Base-by-base conservation (phyloP, 2,329 filamentous ascomycete genomes). In the Pseudocercospora macadamiae region DNA sequence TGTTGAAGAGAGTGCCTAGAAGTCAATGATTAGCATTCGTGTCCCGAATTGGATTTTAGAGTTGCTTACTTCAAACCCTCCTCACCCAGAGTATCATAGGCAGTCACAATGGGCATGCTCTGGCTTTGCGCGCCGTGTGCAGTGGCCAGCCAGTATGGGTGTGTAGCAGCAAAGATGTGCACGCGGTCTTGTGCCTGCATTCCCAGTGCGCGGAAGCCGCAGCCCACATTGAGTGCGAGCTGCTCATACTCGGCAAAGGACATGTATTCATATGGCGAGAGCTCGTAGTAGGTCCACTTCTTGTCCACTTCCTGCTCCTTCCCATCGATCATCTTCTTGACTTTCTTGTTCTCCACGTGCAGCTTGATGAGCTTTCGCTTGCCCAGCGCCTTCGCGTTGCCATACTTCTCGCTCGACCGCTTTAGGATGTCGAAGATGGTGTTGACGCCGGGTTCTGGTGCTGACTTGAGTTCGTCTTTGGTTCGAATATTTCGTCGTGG, bases 51-150 rank as follows among this genome's bases (percentile, higher is more conserved):
- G n/a, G n/a, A n/a, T n/a, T n/a, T n/a, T n/a, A n/a, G n/a, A n/a
- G n/a, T n/a, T n/a, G n/a, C n/a, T n/a, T n/a, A n/a, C 78, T 89
- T 86, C 63, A 97, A 84, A 47, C 92, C 93, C 62, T 88, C 86
- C 69, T 91, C 85, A 54, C 93, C 93, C 44, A 97, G 87, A 26
- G 92, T 96, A 75, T 97, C 93, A 76, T 97, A 97, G 51, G 93
- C 92, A 45, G 93, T 97, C 51, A 97, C 93, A 66, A 97, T 93
- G 59, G 90, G 86, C 74, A 97, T 86, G 44, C 90, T 93, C 76
- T 97, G 93, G 14, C 92, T 93, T 18, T 87, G 77, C 56, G 85
- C 89, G 80, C 80, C 73, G 45, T 75, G 72, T 23, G 93, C 89
- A 69, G 90, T 86, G 55, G 88, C 86, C 64, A 97, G 83, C 93